Conservation (phyloP, 352 stramenopile species). For the Pythium guiyangense region DNA sequence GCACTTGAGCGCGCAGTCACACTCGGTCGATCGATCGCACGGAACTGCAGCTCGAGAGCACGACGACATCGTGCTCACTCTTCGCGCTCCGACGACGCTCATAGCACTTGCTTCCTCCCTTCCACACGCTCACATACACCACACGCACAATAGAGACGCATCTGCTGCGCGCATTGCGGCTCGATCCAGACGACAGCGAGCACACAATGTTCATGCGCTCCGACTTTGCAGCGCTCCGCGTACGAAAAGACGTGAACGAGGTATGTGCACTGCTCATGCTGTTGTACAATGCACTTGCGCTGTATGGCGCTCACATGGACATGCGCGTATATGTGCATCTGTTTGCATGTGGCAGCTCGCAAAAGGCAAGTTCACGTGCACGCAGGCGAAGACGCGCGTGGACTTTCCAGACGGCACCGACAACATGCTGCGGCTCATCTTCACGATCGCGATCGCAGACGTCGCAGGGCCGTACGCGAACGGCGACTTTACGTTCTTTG, state of each 20-base stretch:
- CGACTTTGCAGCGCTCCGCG: conserved; percentile 70
- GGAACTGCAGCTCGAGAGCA: too few species aligned
- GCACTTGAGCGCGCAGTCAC: too few species aligned
- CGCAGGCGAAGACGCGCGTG: conserved; percentile 68
- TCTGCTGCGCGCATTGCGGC: too few species aligned
- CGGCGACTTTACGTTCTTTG: conserved; percentile 82
- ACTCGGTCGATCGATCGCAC: neutral
- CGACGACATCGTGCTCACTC: too few species aligned
- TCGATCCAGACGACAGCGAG: too few species aligned
- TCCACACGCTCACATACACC: too few species aligned
- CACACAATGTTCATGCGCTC: conserved; percentile 62
- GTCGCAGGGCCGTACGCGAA: conserved; percentile 73
- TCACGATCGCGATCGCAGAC: conserved; percentile 76
- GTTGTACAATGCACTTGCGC: too few species aligned
- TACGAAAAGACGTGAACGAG: conserved; percentile 86
- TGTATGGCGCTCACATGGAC: too few species aligned
- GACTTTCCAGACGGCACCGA: conserved; percentile 79
- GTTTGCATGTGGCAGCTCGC: too few species aligned
- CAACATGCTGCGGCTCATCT: conserved; percentile 80
- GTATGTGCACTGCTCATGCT: conserved; percentile 20
- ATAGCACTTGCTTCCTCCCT: too few species aligned
- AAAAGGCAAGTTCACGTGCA: conserved; percentile 79
- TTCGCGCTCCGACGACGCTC: too few species aligned
- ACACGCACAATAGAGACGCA: neutral
- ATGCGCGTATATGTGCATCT: too few species aligned